Conservation (phyloP, 129 eudicot genomes). For the Ambrosia trifida region DNA sequence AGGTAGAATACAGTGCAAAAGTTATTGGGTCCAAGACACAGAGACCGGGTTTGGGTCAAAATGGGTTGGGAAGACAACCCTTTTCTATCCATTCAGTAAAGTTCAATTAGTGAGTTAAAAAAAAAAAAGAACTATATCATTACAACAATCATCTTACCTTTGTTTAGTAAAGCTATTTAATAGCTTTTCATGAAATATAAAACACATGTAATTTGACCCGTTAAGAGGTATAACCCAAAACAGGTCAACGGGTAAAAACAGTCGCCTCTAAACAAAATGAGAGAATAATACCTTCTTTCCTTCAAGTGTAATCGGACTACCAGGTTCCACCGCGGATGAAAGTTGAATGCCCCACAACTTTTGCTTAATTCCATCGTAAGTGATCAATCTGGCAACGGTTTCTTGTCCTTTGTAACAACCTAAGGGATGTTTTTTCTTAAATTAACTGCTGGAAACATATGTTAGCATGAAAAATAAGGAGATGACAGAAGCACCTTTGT, state of each 20-base stretch:
- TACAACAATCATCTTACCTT: background rate
- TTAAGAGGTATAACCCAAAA: background rate
- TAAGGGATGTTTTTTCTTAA: slow-evolving; percentile 23
- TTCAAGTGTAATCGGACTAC: slow-evolving; percentile 65
- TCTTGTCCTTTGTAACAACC: slow-evolving; percentile 97
- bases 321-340: slow-evolving; percentile 64
- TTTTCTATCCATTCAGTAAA: background rate
- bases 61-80: background rate
- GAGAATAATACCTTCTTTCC: slow-evolving; percentile 65
- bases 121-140: background rate
- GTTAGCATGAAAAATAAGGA: background rate
- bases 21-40: background rate
- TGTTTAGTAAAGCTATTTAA: background rate
- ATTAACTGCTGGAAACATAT: background rate
- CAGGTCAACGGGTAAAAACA: background rate
- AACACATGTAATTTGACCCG: background rate
- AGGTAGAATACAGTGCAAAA: background rate
- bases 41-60: background rate
- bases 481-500: slow-evolving; percentile 55
- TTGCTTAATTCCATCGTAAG: slow-evolving; percentile 89
- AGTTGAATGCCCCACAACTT: slow-evolving; percentile 75
- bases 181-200: background rate
- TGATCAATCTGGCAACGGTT: slow-evolving; percentile 82
- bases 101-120: background rate
- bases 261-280: background rate